These are phyloP conservation scores for Rhizopogon sp. DNA, from an alignment of 768 basidiomycete species.

Conservation along the genomic window DNA sequence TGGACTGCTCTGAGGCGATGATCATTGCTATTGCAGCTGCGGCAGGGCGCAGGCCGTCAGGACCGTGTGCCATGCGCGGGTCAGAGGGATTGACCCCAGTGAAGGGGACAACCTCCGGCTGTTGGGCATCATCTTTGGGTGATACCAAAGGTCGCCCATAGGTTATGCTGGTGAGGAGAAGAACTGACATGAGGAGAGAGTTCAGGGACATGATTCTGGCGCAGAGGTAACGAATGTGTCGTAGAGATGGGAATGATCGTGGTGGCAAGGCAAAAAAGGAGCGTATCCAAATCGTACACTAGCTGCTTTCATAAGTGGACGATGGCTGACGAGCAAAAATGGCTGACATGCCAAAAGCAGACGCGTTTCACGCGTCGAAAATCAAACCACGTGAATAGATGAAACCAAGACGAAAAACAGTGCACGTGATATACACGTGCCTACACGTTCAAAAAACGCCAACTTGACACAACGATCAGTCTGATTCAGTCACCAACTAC, in stretches of 20 bases:
- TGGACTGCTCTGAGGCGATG: neutral
- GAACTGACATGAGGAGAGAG: neutral
- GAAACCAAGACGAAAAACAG: neutral
- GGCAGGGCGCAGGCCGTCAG: conserved; percentile 4
- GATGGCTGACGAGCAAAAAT: neutral
- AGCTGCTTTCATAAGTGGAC: too few relatives aligned
- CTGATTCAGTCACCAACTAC: too few relatives aligned
- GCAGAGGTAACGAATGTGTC: conserved; percentile 2
- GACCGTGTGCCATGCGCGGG: neutral
- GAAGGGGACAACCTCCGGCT: neutral
- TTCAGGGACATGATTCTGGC: neutral
- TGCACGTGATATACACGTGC: conserved; percentile 15
- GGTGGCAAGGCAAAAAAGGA: neutral
- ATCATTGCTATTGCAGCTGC: conserved; percentile 2
- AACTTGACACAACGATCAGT: neutral
- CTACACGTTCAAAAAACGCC: conserved; percentile 4
- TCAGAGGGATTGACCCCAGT: neutral
- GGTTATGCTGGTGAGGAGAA: neutral
- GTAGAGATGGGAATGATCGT: neutral
- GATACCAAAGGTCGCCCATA: neutral
- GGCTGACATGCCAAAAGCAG: conserved; percentile 15
- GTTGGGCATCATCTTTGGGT: conserved; percentile 8
- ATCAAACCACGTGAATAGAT: neutral
- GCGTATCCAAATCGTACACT: neutral
- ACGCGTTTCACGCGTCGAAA: neutral